phyloP scores from a whole-genome alignment of 169 alveolate species.

The Perkinsus marinus region DNA sequence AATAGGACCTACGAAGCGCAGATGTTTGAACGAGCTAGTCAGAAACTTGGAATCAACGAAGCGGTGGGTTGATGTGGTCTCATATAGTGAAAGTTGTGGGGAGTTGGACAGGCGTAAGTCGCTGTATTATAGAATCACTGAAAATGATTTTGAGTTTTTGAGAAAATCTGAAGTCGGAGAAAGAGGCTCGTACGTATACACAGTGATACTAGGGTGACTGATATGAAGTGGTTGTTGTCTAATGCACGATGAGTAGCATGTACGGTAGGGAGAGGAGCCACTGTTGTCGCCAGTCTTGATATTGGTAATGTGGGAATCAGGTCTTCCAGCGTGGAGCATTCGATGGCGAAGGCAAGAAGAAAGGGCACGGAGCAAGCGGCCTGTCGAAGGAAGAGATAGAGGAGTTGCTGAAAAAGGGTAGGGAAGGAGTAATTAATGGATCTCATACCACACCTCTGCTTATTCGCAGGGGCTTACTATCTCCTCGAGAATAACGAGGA shows the following conservation, averaged over 20 bases:
- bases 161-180: too few species aligned
- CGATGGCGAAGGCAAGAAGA: conserved; percentile 13
- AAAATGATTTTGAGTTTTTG: too few species aligned
- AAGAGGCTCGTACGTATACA: too few species aligned
- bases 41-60: conserved; percentile 73
- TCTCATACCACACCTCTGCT: neutral
- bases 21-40: conserved; percentile 80
- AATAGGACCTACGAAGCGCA: conserved; percentile 77
- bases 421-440: neutral
- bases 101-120: too few species aligned
- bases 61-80: conserved; percentile 53
- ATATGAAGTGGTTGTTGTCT: too few species aligned
- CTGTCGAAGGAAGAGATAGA: conserved; percentile 59
- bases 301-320: conserved; percentile 18
- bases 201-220: too few species aligned
- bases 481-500: conserved; percentile 54
- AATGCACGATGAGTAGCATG: too few species aligned
- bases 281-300: too few species aligned
- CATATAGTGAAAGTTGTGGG: too few species aligned
- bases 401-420: conserved; percentile 55
- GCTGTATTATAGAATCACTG: too few species aligned
- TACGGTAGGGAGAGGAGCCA: too few species aligned
- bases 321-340: conserved; percentile 16
- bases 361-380: conserved; percentile 23
- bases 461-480: conserved; percentile 50